Conservation (phyloP, 345 rosid species). For the Adansonia digitata region DNA sequence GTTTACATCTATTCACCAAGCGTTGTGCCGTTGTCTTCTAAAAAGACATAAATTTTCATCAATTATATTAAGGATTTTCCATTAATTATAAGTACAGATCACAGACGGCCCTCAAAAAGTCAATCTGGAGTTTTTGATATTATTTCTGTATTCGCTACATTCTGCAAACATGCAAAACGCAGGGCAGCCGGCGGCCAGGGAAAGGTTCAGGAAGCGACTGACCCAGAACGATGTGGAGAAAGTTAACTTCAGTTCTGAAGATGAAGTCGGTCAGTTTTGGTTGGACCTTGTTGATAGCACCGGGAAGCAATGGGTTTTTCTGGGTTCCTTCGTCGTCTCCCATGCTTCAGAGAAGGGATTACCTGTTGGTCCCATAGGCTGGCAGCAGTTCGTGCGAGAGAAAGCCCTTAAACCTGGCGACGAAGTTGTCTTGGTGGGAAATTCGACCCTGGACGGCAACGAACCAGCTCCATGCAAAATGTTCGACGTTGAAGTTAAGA, state of each 20-base stretch:
- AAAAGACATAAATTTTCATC: not conserved
- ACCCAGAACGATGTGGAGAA: not conserved
- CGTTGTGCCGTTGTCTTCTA: not conserved
- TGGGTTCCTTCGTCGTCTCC: too few species aligned
- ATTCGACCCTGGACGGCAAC: not conserved
- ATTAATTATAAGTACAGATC: too few species aligned
- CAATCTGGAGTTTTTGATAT: not conserved
- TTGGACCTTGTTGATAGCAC: not conserved
- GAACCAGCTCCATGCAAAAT: not conserved
- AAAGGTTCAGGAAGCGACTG: not conserved
- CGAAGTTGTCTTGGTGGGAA: not conserved
- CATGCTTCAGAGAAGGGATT: too few species aligned
- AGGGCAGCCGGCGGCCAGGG: too few species aligned
- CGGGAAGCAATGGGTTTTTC: not conserved
- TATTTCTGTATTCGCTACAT: not conserved
- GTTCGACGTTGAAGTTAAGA: not conserved
- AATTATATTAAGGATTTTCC: too few species aligned
- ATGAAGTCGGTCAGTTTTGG: not conserved
- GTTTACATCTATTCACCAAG: not conserved
- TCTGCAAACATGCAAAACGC: not conserved
- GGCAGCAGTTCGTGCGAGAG: not conserved
- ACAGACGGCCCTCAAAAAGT: not conserved
- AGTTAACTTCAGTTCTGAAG: not conserved
- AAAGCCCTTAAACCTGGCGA: not conserved
- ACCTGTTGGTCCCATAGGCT: not conserved